Evolutionary conservation across 495 filamentous ascomycete genomes (phyloP).

Genomic region (Xylona heveae): DNA sequence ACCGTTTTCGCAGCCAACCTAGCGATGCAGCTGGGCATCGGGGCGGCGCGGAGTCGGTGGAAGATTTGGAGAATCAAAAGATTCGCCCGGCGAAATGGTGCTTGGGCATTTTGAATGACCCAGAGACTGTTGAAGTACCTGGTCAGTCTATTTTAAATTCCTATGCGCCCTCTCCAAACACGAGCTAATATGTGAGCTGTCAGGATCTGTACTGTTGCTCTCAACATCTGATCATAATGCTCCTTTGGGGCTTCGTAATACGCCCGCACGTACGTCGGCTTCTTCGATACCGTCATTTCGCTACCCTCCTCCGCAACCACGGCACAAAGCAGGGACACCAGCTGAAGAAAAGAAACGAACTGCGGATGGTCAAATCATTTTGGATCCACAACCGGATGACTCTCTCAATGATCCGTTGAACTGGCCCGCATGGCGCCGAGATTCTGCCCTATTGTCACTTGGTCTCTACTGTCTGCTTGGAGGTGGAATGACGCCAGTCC

Average conservation of each 20-base stretch:
- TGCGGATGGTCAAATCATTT: constrained; percentile 60
- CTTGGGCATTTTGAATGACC: constrained; percentile 70
- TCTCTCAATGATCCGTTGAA: constrained; percentile 83
- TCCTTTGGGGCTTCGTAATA: constrained; percentile 57
- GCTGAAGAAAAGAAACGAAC: constrained; percentile 49
- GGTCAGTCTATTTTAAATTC: constrained; percentile 28
- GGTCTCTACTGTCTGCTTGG: constrained; percentile 86
- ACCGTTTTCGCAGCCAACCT: too few relatives aligned
- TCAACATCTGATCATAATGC: constrained; percentile 52
- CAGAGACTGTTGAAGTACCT: constrained; percentile 72
- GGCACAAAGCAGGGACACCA: constrained; percentile 13
- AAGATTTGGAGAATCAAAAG: constrained; percentile 1
- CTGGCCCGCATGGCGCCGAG: constrained; percentile 69
- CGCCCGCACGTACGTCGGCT: constrained; percentile 49
- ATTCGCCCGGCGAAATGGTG: constrained; percentile 31
- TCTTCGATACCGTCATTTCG: constrained; percentile 52
- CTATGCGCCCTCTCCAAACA: neutral
- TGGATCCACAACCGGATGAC: constrained; percentile 86
- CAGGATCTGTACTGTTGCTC: constrained; percentile 66
- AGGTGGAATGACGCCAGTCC: constrained; percentile 77
- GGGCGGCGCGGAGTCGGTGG: neutral
- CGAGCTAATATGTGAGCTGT: constrained; percentile 2
- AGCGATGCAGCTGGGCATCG: too few relatives aligned
- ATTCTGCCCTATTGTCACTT: constrained; percentile 60
- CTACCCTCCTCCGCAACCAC: constrained; percentile 17